phyloP scores from a whole-genome alignment of 1,284 basidiomycete genomes.

The Albatrellus sp. region DNA sequence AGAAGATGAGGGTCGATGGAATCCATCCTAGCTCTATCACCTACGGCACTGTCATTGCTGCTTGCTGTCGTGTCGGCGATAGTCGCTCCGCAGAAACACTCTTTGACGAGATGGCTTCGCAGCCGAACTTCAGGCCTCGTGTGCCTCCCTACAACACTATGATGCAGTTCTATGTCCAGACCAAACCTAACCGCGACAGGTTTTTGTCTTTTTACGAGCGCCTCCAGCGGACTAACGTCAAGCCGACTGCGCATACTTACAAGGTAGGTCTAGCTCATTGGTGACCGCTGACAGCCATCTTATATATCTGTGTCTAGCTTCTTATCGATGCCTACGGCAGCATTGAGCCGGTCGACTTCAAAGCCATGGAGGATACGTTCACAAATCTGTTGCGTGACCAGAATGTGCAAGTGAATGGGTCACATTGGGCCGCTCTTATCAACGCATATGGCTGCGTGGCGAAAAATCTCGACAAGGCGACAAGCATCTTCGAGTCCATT shows the following conservation, averaged over 20 bases:
- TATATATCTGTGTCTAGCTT: constrained; percentile 35
- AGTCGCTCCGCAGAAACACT: constrained; percentile 70
- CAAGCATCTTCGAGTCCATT: constrained; percentile 74
- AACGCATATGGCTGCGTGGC: constrained; percentile 79
- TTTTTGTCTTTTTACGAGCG: constrained; percentile 71
- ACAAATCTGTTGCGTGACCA: constrained; percentile 38
- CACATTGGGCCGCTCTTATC: constrained; percentile 89
- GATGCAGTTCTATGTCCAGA: constrained; percentile 95
- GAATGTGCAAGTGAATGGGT: constrained; percentile 58
- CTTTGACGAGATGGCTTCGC: constrained; percentile 76
- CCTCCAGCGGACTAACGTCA: constrained; percentile 52
- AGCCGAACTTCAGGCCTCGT: constrained; percentile 72
- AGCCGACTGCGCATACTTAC: constrained; percentile 83
- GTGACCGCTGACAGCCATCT: constrained; percentile 1
- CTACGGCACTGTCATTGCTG: constrained; percentile 91
- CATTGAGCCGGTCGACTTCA: constrained; percentile 75
- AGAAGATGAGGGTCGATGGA: constrained; percentile 63
- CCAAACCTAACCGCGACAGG: constrained; percentile 72
- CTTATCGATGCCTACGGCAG: constrained; percentile 86
- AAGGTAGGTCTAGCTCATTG: constrained; percentile 41
- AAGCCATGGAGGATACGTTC: constrained; percentile 69
- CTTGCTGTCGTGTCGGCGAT: constrained; percentile 91
- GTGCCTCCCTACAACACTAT: constrained; percentile 96
- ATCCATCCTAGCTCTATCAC: constrained; percentile 78
- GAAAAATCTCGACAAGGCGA: constrained; percentile 70